Evolutionary conservation across 1,284 basidiomycete species (phyloP), one percentile per base, ranked within the genome.

Genomic region (Pseudozyma hubeiensis): DNA sequence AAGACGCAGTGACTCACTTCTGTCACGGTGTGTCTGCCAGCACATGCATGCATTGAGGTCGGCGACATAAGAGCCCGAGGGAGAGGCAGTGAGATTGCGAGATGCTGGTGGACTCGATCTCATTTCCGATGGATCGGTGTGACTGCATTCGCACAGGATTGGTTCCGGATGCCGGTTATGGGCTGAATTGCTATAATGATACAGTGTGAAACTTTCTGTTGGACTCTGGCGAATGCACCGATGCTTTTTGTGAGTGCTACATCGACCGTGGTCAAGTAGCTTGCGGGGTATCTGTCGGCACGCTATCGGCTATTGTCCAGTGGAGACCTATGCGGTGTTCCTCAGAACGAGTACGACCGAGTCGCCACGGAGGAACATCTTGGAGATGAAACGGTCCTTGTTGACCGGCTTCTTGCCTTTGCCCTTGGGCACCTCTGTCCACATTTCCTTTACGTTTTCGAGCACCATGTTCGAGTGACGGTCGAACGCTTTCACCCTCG

Each of bases 391-490:
- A 45, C 97, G 89, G 87, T 99, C 82, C 62, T 84, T 84, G 88
- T 99, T 98, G 67, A 99, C 91, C 4, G 97, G 93, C 86, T 98
- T 98, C 87, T 97, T 97, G 85, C 93, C 94, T 87, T 98, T 99
- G 53, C 94, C 94, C 86, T 98, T 99, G 24, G 97, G 97, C 56
- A 92, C 87, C 85, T 99, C 97, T 31, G 95, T 97, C 97, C 97
- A 99, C 96, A 97, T 97, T 92, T 84, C 82, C 64, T 84, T 84
- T 31, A 84, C 82, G 39, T 83, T 84, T 54, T 84, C 82, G 13
- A 84, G 65, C 8, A 84, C 97, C 96, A 99, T 98, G 85, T 99
- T 99, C 78, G 92, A 93, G 86, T 99, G 97, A 82, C 97, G 89
- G 86, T 99, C 97, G 86, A 99, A 99, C 0, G 97, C 97, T 86